A percentile compares a stretch with the other conserved stretches of the same genome.
Conservation (phyloP, 2,329 filamentous ascomycete species). For the Helicocarpus griseus region DNA sequence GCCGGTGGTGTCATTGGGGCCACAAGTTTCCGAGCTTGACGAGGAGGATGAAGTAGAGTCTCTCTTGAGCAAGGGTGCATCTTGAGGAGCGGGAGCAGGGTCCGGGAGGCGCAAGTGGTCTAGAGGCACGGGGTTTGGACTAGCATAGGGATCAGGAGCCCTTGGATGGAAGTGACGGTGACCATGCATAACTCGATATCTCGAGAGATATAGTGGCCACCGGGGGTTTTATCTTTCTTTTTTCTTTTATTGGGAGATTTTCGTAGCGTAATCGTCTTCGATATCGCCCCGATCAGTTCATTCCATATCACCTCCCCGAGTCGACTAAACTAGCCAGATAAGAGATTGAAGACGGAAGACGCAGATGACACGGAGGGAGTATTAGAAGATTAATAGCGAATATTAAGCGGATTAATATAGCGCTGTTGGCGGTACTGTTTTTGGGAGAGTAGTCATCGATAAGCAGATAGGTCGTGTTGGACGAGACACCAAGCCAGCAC, state of each 20-base stretch:
- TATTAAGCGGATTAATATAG: not conserved
- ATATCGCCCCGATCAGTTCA: not conserved
- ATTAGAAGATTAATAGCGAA: not conserved
- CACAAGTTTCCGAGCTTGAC: constrained; percentile 12
- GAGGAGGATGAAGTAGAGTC: constrained; percentile 11
- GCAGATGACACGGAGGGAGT: not conserved
- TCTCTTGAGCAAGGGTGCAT: constrained; percentile 22
- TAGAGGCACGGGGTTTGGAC: constrained; percentile 20
- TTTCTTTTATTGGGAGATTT: too few species aligned
- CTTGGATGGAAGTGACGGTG: not conserved
- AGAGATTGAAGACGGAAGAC: not conserved
- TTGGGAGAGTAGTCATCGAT: not conserved
- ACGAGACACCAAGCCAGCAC: not conserved
- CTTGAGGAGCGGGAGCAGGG: constrained; percentile 8
- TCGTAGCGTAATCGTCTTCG: too few species aligned
- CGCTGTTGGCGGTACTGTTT: too few species aligned
- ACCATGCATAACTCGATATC: constrained; percentile 3
- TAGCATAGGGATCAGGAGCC: constrained; percentile 8
- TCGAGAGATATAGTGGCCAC: not conserved
- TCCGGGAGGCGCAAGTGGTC: constrained; percentile 18
- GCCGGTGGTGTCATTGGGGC: constrained; percentile 17
- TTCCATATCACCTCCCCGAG: not conserved
- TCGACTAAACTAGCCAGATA: too few species aligned
- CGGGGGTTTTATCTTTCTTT: too few species aligned
- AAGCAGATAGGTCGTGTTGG: not conserved